Base-by-base conservation (phyloP, 768 basidiomycete species). In the Tylopilus balloui region DNA sequence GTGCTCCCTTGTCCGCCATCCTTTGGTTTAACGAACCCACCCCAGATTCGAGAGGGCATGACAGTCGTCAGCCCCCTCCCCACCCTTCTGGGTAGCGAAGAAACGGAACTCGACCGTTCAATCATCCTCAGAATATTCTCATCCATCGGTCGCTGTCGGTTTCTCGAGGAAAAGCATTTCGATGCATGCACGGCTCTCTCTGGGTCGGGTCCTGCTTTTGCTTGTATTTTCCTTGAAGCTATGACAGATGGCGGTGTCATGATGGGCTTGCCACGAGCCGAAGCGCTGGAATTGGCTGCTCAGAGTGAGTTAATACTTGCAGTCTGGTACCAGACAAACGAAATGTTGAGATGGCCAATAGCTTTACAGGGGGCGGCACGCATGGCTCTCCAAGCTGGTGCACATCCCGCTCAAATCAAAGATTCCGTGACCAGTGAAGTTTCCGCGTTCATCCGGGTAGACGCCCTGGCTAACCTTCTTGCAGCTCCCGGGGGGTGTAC, bases 171-270 rank as follows among this genome's bases (percentile, higher is more conserved):
- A 69, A 97, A 94, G 67, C 89, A 98, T 67, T 99, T 99, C 60
- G 95, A 99, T 70, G 94, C 95, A 5, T 96, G 92, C 65, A 99
- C 96, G 0, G 96, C 96, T 11, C 77, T 99, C 3, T 92, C 90
- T 14, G 96, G 94, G 0, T 92, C 92, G 7, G 96, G 96, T 0
- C 96, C 96, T 32, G 96, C 96, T 0, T 98, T 99, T 68, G 93
- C 92, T 1, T 93, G 92, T 57, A 84, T 98, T 42, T 92, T 98
- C 60, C 76, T 99, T 54, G 96, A 99, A 68, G 95, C 96, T 0
- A 96, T 99, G 93, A 87, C 92, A 1, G 96, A 98, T 66, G 96
- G 96, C 23, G 96, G 93, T 37, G 96, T 98, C 39, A 98, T 99
- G 95, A 98, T 98, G 96, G 96, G 96, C 25, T 71, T 99, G 44